These are phyloP conservation scores for Ophiocordyceps camponoti-leonardi DNA, from an alignment of 2,329 filamentous ascomycete species.

Conservation along the genomic window DNA sequence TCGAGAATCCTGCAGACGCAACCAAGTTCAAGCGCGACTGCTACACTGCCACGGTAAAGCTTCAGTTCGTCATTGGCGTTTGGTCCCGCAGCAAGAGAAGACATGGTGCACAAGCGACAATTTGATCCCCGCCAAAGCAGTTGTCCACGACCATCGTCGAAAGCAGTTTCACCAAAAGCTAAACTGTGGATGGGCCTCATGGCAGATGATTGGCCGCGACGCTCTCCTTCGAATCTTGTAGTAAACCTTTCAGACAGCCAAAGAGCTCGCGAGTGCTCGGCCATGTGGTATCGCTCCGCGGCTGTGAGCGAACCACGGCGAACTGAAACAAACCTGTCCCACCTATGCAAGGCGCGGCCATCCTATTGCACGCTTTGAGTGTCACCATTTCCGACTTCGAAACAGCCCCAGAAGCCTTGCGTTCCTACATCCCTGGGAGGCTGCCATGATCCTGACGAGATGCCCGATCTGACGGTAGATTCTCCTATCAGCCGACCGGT, in stretches of 20 bases:
- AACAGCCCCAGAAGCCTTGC: not conserved
- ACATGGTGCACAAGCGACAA: slow-evolving; percentile 45
- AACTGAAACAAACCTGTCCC: slow-evolving; percentile 34
- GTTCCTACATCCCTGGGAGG: not conserved
- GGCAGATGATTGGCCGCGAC: not conserved
- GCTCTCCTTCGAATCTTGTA: slow-evolving; percentile 16
- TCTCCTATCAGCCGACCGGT: not conserved
- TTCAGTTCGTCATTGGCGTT: slow-evolving; percentile 42
- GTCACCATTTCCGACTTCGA: not conserved
- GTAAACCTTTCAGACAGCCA: slow-evolving; percentile 26
- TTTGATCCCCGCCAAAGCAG: slow-evolving; percentile 54
- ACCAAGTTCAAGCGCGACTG: slow-evolving; percentile 67
- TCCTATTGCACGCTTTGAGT: not conserved
- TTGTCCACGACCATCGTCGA: slow-evolving; percentile 46
- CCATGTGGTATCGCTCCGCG: slow-evolving; percentile 27
- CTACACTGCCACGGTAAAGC: slow-evolving; percentile 57
- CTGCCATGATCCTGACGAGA: not conserved
- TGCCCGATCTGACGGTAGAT: not conserved
- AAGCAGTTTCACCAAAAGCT: slow-evolving; percentile 33
- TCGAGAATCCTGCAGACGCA: slow-evolving; percentile 48
- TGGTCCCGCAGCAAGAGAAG: slow-evolving; percentile 23
- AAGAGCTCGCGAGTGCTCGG: slow-evolving; percentile 23
- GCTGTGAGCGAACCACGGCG: slow-evolving; percentile 17
- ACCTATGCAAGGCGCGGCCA: slow-evolving; percentile 4
- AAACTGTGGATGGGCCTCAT: slow-evolving; percentile 7